These are phyloP conservation scores for Boletus barrowsii DNA, from an alignment of 768 basidiomycete species.

Conservation along the genomic window DNA sequence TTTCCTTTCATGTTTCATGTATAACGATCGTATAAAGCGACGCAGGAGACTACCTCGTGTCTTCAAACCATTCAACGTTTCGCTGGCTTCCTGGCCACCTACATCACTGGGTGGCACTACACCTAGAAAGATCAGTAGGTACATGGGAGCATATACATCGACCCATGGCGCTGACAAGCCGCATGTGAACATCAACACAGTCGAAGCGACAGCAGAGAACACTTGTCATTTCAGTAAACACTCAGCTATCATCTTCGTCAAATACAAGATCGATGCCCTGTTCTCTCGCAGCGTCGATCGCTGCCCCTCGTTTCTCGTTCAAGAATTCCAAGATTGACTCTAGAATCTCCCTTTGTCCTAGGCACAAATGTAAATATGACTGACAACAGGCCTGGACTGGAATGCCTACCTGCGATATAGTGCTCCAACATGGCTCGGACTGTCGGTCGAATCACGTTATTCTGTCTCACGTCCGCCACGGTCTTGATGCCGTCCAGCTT, in stretches of 20 bases:
- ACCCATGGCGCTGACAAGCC: too few relatives aligned
- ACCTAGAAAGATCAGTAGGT: too few relatives aligned
- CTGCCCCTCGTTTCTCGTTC: slow-evolving; percentile 43
- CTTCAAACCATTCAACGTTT: too few relatives aligned
- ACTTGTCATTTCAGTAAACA: background rate
- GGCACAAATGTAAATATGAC: background rate
- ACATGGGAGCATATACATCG: too few relatives aligned
- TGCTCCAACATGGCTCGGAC: slow-evolving; percentile 63
- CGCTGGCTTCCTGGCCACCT: too few relatives aligned
- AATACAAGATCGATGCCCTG: slow-evolving; percentile 55
- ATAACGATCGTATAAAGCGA: too few relatives aligned
- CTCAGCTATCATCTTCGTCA: slow-evolving; percentile 30
- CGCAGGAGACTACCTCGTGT: too few relatives aligned
- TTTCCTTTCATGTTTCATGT: too few relatives aligned
- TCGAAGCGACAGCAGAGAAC: too few relatives aligned
- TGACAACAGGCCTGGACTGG: background rate
- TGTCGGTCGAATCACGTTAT: slow-evolving; percentile 44
- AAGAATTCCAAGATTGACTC: slow-evolving; percentile 50
- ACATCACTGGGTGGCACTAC: too few relatives aligned
- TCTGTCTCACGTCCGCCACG: slow-evolving; percentile 15
- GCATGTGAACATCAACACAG: too few relatives aligned
- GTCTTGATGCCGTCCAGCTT: slow-evolving; percentile 51
- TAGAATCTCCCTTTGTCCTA: slow-evolving; percentile 63
- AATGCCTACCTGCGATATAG: slow-evolving; percentile 59
- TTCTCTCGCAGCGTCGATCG: slow-evolving; percentile 46